These are phyloP conservation scores for Xylaria arbuscula DNA, from an alignment of 2,329 filamentous ascomycete genomes.

Conservation along the genomic window DNA sequence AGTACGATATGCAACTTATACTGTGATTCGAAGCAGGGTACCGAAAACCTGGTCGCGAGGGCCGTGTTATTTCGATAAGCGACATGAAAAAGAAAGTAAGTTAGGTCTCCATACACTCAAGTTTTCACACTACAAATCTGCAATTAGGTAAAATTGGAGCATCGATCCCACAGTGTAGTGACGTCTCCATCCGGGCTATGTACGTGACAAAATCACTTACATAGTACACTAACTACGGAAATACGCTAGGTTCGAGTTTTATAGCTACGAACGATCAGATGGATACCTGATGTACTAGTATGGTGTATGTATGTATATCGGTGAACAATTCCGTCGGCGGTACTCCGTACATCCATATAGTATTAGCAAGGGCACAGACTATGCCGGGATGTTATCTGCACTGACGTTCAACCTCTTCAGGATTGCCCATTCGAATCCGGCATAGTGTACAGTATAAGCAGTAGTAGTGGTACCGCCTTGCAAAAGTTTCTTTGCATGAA, in stretches of 20 bases:
- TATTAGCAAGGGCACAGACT: not conserved
- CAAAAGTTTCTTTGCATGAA: constrained; percentile 31
- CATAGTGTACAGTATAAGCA: constrained; percentile 6
- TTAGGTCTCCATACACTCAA: not conserved
- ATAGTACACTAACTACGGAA: too few relatives aligned
- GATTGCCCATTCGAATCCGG: constrained; percentile 4
- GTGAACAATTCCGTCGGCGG: constrained; percentile 3
- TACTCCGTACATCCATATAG: too few relatives aligned
- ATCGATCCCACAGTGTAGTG: not conserved
- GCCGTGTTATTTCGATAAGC: not conserved
- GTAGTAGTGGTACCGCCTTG: constrained; percentile 4
- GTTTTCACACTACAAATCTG: not conserved
- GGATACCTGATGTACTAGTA: not conserved
- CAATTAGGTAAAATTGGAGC: not conserved
- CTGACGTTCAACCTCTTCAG: not conserved
- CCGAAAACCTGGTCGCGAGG: constrained; percentile 6
- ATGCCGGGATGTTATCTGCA: constrained; percentile 25
- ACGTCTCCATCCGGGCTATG: not conserved
- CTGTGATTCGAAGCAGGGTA: not conserved
- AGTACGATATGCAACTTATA: not conserved
- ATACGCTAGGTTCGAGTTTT: not conserved
- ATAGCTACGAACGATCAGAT: not conserved
- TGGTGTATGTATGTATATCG: not conserved
- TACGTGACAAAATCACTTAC: not conserved
- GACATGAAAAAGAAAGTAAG: not conserved